Conservation (phyloP, 108 stramenopile genomes). For the Discostella pseudostelligera region DNA sequence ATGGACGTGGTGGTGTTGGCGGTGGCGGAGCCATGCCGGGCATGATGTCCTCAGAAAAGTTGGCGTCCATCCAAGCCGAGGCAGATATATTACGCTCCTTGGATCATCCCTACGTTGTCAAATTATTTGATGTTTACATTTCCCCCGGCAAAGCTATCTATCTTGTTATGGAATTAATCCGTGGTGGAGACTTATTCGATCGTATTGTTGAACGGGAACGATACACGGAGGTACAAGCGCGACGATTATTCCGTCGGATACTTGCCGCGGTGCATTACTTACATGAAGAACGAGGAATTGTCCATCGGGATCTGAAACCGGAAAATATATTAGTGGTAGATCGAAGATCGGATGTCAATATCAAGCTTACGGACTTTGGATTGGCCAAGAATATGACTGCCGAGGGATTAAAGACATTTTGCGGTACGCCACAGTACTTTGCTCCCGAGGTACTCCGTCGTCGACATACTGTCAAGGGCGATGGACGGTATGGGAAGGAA, state of each 20-base stretch:
- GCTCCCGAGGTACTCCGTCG: constrained; percentile 89
- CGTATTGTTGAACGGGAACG: constrained; percentile 76
- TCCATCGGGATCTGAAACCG: constrained; percentile 91
- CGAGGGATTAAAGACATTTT: constrained; percentile 86
- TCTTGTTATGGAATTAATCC: constrained; percentile 86
- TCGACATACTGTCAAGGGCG: constrained; percentile 64
- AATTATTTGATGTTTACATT: constrained; percentile 86
- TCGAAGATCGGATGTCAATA: constrained; percentile 50
- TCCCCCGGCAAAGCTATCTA: constrained; percentile 62
- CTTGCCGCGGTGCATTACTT: constrained; percentile 77
- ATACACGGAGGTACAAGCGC: constrained; percentile 80
- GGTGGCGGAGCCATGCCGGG: constrained; percentile 11
- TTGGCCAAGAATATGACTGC: constrained; percentile 80
- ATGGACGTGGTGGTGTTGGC: constrained; percentile 12
- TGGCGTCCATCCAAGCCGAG: constrained; percentile 60
- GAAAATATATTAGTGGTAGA: constrained; percentile 86
- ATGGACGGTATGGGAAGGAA: constrained; percentile 82
- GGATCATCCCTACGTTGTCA: constrained; percentile 92
- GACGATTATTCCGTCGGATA: constrained; percentile 70
- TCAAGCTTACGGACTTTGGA: constrained; percentile 91
- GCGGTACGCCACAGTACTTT: constrained; percentile 92
- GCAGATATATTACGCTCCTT: constrained; percentile 78
- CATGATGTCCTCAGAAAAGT: constrained; percentile 41
- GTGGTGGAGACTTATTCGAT: constrained; percentile 94
- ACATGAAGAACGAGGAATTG: constrained; percentile 70